These are phyloP conservation scores for Yueomyces sp. DNA, from an alignment of 805 yeast species.

Conservation along the genomic window DNA sequence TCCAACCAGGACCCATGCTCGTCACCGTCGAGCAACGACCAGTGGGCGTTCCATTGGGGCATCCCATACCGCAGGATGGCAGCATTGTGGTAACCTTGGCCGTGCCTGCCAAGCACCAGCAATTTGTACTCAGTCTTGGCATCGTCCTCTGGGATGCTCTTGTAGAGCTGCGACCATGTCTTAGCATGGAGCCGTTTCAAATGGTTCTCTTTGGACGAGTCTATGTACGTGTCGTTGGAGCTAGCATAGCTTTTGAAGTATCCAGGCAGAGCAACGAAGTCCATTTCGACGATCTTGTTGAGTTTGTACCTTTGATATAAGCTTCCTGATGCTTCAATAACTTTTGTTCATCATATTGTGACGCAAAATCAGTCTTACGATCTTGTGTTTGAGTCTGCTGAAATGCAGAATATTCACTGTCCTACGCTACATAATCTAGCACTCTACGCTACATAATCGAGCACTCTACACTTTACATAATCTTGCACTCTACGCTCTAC, in stretches of 20 bases:
- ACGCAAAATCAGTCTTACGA: too few relatives aligned
- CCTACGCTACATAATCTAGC: too few relatives aligned
- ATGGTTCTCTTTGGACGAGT: slow-evolving; percentile 10
- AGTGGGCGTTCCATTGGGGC: slow-evolving; percentile 43
- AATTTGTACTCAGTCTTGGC: slow-evolving; percentile 10
- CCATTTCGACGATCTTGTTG: too few relatives aligned
- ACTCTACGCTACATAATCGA: too few relatives aligned
- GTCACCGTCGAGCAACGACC: slow-evolving; percentile 39
- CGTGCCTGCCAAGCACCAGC: slow-evolving; percentile 35
- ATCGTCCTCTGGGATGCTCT: slow-evolving; percentile 12
- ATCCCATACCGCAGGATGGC: slow-evolving; percentile 42
- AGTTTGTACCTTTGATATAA: too few relatives aligned
- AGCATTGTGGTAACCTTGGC: slow-evolving; percentile 55
- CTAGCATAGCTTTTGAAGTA: slow-evolving; percentile 12
- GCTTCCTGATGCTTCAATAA: too few relatives aligned
- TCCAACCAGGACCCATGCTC: slow-evolving; percentile 38
- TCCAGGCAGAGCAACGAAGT: slow-evolving; percentile 12
- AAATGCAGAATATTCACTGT: too few relatives aligned
- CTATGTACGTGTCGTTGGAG: slow-evolving; percentile 2
- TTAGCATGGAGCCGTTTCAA: slow-evolving; percentile 6
- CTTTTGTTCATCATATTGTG: too few relatives aligned
- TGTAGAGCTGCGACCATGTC: slow-evolving; percentile 11
- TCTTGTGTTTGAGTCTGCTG: too few relatives aligned
- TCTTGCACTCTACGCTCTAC: too few relatives aligned
- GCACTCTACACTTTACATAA: too few relatives aligned